Evolutionary conservation across 2,329 filamentous ascomycete species (phyloP).

Genomic region (Talaromyces albobiverticillius): DNA sequence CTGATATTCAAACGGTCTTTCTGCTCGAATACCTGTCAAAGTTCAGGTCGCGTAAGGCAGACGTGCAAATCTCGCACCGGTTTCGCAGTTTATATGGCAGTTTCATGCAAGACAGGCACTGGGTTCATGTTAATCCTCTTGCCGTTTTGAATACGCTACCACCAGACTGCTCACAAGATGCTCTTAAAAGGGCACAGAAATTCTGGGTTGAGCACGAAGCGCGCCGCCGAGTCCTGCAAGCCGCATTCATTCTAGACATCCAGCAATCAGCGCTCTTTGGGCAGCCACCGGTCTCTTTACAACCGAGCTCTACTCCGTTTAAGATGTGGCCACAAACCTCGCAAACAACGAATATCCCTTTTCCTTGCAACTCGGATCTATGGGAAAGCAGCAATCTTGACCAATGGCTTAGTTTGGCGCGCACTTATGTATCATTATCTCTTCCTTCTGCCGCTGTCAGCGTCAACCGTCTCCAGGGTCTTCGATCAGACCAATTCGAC

Average conservation of each 20-base stretch:
- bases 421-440: conserved; percentile 15
- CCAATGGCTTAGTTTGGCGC: conserved; percentile 26
- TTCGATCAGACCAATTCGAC: conserved; percentile 16
- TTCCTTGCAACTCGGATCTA: conserved; percentile 29
- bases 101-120: conserved; percentile 28
- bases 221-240: conserved; percentile 31
- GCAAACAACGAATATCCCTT: conserved; percentile 23
- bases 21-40: conserved; percentile 33
- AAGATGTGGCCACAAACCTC: conserved; percentile 14
- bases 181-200: conserved; percentile 27
- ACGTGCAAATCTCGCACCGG: conserved; percentile 31
- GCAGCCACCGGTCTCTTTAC: conserved; percentile 28
- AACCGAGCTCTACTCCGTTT: conserved; percentile 16
- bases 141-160: conserved; percentile 27
- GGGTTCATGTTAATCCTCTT: conserved; percentile 27
- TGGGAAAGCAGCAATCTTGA: conserved; percentile 29
- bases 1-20: conserved; percentile 35
- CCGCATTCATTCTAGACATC: conserved; percentile 31
- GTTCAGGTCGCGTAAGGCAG: conserved; percentile 29
- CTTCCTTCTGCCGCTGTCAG: conserved; percentile 17
- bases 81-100: conserved; percentile 34
- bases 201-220: conserved; percentile 37
- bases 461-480: conserved; percentile 10
- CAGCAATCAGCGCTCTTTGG: conserved; percentile 31
- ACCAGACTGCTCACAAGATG: conserved; percentile 19